Percentiles rank a stretch among this genome's conserved stretches.
Conservation (phyloP, 2,329 filamentous ascomycete species). For the Fusarium pseudonygamai region DNA sequence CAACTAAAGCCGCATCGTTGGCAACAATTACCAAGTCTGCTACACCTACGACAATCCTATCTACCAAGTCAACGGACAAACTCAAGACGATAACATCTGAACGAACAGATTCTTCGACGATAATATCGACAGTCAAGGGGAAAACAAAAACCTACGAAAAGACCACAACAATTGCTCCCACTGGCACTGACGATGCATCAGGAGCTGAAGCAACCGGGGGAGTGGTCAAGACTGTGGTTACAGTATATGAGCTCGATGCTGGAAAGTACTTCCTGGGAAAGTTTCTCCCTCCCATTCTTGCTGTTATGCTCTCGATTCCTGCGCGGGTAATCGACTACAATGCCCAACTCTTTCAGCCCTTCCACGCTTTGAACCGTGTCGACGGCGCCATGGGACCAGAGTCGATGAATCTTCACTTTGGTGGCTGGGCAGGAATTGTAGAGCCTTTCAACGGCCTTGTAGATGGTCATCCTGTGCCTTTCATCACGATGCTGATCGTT, state of each 20-base stretch:
- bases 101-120: slow-evolving; percentile 30
- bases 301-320: slow-evolving; percentile 53
- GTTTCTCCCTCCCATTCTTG: slow-evolving; percentile 54
- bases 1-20: slow-evolving; percentile 21
- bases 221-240: slow-evolving; percentile 14
- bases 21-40: slow-evolving; percentile 24
- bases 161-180: slow-evolving; percentile 26
- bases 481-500: slow-evolving; percentile 41
- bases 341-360: slow-evolving; percentile 56
- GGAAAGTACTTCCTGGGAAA: slow-evolving; percentile 53
- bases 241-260: slow-evolving; percentile 33
- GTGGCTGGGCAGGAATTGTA: slow-evolving; percentile 49
- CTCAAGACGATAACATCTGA: slow-evolving; percentile 33
- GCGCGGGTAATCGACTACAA: slow-evolving; percentile 56
- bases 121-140: slow-evolving; percentile 32
- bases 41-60: slow-evolving; percentile 29
- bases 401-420: slow-evolving; percentile 56
- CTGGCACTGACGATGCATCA: slow-evolving; percentile 8
- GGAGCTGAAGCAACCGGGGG: slow-evolving; percentile 10
- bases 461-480: slow-evolving; percentile 43
- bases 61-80: slow-evolving; percentile 12
- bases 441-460: slow-evolving; percentile 48
- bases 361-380: slow-evolving; percentile 53
- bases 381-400: slow-evolving; percentile 52
- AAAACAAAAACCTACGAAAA: slow-evolving; percentile 31